These are phyloP conservation scores for Rhodomyrtus tomentosa DNA, from an alignment of 345 rosid genomes.

Conservation along the genomic window DNA sequence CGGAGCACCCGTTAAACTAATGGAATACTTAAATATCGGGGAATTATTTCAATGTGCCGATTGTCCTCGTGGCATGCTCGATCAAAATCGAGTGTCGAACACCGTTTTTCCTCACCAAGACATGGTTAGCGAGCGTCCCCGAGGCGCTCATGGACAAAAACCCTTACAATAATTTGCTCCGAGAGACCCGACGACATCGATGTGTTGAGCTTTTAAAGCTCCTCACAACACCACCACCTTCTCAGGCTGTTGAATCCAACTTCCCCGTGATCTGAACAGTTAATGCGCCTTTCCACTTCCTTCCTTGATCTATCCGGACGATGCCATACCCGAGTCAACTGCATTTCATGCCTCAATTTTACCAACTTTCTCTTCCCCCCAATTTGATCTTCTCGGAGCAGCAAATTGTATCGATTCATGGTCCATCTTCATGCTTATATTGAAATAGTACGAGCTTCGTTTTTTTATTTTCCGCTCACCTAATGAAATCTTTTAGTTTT, in stretches of 20 bases:
- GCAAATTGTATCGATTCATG: neutral
- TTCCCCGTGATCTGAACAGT: neutral
- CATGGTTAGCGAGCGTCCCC: neutral
- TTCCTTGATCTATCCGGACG: neutral
- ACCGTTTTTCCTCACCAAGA: neutral
- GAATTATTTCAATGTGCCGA: neutral
- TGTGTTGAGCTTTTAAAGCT: constrained; percentile 27
- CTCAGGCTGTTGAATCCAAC: neutral
- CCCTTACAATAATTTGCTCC: neutral
- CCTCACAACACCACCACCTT: constrained; percentile 23
- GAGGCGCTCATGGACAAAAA: neutral
- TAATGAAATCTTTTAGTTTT: neutral
- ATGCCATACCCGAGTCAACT: neutral
- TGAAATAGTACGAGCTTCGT: neutral
- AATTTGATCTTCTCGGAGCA: neutral
- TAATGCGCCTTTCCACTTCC: neutral
- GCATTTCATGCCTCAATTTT: neutral
- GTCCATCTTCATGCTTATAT: neutral
- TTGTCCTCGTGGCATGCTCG: neutral
- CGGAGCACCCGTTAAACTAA: neutral
- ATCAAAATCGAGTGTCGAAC: neutral
- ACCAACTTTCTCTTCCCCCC: neutral
- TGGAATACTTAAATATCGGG: neutral
- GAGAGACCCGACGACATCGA: neutral
- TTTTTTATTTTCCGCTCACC: neutral